Evolutionary conservation across 805 yeast species (phyloP), one percentile per base, ranked within the genome.

Genomic region (Teunomyces stri): DNA sequence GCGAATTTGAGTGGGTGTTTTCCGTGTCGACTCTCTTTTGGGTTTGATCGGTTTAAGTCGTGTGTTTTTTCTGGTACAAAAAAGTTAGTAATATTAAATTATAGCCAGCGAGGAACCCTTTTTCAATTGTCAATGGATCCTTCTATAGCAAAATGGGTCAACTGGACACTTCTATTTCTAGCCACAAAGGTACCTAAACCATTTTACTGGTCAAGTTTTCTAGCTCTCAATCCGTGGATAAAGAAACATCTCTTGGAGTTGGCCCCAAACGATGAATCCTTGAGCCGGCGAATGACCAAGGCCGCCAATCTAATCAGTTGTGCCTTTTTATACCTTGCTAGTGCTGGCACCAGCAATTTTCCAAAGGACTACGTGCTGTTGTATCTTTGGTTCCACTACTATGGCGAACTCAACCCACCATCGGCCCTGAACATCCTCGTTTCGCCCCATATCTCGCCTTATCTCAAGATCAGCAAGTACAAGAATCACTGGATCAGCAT

Each of bases 361-460:
- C 73, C 77, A 12, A 66, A 66, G 50, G 77, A 72, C 54, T 72
- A 71, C 51, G 48, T 64, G 5, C 59, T 64, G 54, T 54, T 72
- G 12, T 70, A 66, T 49, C 44, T 70, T 4, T 60, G 64, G 61
- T 56, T 65, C 39, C 56, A 55, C 37, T 71, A 70, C 54, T 57
- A 54, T 33, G 65, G 65, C 22, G 59, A 55, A 29, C 50, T 69
- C 34, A 66, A 68, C 48, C 65, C 72, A 4, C 74, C 75, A 2
- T 57, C 65, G 16, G 61, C 65, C 9, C 57, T 54, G 48, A 60
- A 58, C 20, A 53, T 66, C n/a, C 48, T 56, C 31, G 61, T 64
- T 13, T 58, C 68, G 3, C 69, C 71, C 1, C 55, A 53, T 2
- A 48, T 54, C 5, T 60, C 68, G 15, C 50, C 51, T 16, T 61